A percentile compares a stretch with the other conserved stretches of the same genome.
Evolutionary conservation across 768 basidiomycete genomes (phyloP).

Genomic region (Daedaleopsis sinensis): DNA sequence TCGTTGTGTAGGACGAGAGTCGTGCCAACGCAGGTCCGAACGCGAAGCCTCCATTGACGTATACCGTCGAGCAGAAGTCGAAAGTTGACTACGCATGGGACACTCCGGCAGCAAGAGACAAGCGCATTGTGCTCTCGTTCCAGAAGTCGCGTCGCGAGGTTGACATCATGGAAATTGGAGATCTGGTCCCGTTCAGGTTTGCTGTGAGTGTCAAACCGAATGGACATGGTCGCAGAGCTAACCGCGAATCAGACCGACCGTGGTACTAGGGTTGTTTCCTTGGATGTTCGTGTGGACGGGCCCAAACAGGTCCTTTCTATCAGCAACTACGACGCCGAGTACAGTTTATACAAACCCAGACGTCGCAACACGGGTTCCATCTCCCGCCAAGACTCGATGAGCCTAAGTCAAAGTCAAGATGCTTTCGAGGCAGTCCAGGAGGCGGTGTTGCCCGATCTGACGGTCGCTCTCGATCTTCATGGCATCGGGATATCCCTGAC

Average conservation of each 20-base stretch:
- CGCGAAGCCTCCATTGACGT: conserved; percentile 48
- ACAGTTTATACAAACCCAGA: conserved; percentile 85
- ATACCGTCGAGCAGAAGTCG: conserved; percentile 60
- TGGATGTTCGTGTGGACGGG: conserved; percentile 92
- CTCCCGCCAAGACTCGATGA: conserved; percentile 68
- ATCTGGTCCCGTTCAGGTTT: conserved; percentile 88
- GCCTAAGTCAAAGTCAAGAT: conserved; percentile 56
- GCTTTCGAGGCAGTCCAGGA: conserved; percentile 86
- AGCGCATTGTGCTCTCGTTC: conserved; percentile 69
- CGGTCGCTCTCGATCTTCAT: conserved; percentile 74
- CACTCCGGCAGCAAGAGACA: conserved; percentile 80
- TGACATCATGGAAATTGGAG: conserved; percentile 96
- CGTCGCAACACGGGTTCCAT: conserved; percentile 51
- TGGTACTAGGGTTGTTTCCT: conserved; percentile 69
- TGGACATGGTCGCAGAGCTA: background rate
- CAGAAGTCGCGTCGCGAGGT: conserved; percentile 66
- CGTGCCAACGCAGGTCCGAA: conserved; percentile 46
- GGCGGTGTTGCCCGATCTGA: conserved; percentile 67
- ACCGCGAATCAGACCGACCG: conserved; percentile 47
- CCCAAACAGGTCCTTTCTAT: conserved; percentile 84
- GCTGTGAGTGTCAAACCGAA: conserved; percentile 46
- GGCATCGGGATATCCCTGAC: conserved; percentile 93
- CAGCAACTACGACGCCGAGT: conserved; percentile 82
- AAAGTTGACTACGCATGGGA: conserved; percentile 89
- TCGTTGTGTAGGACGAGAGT: conserved; percentile 27